Percentiles rank a stretch among this genome's conserved stretches.
Evolutionary conservation across 345 rosid genomes (phyloP).

Genomic region (Citrus glauca): DNA sequence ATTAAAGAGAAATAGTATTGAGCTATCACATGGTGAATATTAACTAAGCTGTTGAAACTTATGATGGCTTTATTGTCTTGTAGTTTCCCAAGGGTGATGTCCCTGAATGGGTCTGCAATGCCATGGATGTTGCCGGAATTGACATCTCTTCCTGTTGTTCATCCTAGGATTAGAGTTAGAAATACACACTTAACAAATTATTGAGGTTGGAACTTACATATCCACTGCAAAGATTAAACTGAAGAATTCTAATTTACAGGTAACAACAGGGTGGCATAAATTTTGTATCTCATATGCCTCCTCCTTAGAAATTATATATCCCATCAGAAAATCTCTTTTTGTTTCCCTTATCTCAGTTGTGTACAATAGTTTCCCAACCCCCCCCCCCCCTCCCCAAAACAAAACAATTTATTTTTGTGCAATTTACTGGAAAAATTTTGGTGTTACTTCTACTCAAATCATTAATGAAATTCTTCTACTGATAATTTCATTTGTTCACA

Average conservation of each 20-base stretch:
- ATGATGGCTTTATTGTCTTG: constrained; percentile 16
- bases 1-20: background rate
- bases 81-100: constrained; percentile 76
- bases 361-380: background rate
- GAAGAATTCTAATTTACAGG: constrained; percentile 17
- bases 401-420: background rate
- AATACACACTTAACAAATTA: background rate
- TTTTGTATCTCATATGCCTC: constrained; percentile 37
- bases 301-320: background rate
- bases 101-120: constrained; percentile 82
- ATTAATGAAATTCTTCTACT: background rate
- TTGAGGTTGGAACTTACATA: background rate
- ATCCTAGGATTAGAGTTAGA: constrained; percentile 5
- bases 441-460: background rate
- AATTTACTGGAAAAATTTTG: background rate
- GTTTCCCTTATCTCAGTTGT: background rate
- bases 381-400: too few relatives aligned
- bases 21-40: background rate
- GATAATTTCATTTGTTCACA: background rate
- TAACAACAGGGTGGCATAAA: constrained; percentile 22
- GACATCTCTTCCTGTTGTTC: constrained; percentile 61
- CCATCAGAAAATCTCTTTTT: background rate
- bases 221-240: background rate
- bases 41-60: constrained; percentile 4
- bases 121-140: constrained; percentile 81